Evolutionary conservation across 2,329 filamentous ascomycete species (phyloP), one percentile per base, ranked within the genome.

Genomic region (Daldinia sp.): DNA sequence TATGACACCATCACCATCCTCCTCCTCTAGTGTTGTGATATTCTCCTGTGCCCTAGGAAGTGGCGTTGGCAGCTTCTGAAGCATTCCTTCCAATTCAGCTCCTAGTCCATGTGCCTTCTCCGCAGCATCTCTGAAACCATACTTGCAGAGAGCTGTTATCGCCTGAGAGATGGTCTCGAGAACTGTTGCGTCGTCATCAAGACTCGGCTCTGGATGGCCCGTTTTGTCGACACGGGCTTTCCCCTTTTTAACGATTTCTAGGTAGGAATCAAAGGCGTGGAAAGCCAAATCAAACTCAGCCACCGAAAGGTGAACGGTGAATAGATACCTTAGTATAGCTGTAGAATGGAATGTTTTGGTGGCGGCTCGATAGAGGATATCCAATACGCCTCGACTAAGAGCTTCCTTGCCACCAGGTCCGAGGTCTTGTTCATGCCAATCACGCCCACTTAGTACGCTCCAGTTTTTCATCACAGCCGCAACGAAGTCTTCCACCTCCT

Each of bases 271-370:
- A 70, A 98, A 93, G 0, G 96, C 93, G 77, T 94, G 94, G 78
- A 97, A 90, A 1, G 94, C 94, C 55, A 98, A 83, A 63, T 97
- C 93, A 72, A 98, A 98, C 74, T 99, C 95, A 7, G 94, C 93
- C 18, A 98, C 85, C 2, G 93, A 88, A 18, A 95, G 85, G 78
- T 99, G 96, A 1, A 97, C 91, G 10, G 89, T 91, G 77, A 98
- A 98, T 0, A 99, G 85, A 74, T 94, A 89, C 65, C 95, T 88
- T 33, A 99, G 83, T 69, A 98, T 92, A 9, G 93, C 84, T 1
- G 95, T 97, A 1, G 96, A 99, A 80, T 99, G 96, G 76, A 96
- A 99, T 0, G 94, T 97, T 79, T 96, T 97, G 9, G 92, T 93
- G 6, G 95, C 93, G 23, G 94, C 93, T 42, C 92, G 91, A 79